Conservation (phyloP, 1,284 basidiomycete genomes). For the Sparassis latifolia region DNA sequence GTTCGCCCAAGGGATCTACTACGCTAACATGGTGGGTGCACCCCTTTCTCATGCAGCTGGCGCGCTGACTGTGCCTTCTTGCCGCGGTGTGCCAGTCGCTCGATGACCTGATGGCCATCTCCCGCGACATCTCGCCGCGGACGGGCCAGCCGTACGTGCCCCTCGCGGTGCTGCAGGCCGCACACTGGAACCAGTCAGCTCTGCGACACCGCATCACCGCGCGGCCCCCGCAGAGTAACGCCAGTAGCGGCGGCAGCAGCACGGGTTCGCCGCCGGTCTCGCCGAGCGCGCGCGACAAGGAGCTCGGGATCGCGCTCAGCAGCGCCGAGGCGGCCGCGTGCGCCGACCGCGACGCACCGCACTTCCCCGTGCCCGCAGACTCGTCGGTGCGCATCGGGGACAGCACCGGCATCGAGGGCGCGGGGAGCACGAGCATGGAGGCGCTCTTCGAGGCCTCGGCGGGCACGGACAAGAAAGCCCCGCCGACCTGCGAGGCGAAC, state of each 20-base stretch:
- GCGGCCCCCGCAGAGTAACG: conserved; percentile 17
- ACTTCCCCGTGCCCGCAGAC: conserved; percentile 71
- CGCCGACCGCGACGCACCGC: conserved; percentile 32
- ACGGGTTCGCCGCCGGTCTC: conserved; percentile 30
- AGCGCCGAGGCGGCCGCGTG: conserved; percentile 38
- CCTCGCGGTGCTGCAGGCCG: conserved; percentile 60
- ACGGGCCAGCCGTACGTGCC: conserved; percentile 70
- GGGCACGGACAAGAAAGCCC: conserved; percentile 16
- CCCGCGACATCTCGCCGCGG: conserved; percentile 64
- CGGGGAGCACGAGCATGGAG: conserved; percentile 47
- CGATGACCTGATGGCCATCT: conserved; percentile 71
- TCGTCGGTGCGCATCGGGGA: conserved; percentile 81
- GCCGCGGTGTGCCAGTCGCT: conserved; percentile 43
- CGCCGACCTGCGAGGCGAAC: conserved; percentile 40
- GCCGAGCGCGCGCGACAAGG: conserved; percentile 43
- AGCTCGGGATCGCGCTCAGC: conserved; percentile 50
- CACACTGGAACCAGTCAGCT: conserved; percentile 71
- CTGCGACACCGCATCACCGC: conserved; percentile 52
- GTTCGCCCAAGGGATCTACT: conserved; percentile 81
- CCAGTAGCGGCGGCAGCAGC: conserved; percentile 1
- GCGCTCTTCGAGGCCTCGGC: conserved; percentile 34
- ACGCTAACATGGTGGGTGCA: conserved; percentile 74
- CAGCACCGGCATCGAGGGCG: conserved; percentile 44
- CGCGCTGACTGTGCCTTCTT: conserved; percentile 2
- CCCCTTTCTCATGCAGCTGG: conserved; percentile 3